Percentiles rank a stretch among this genome's conserved stretches.
phyloP scores from a whole-genome alignment of 352 stramenopile species.

The Phytophthora chlamydospora region DNA sequence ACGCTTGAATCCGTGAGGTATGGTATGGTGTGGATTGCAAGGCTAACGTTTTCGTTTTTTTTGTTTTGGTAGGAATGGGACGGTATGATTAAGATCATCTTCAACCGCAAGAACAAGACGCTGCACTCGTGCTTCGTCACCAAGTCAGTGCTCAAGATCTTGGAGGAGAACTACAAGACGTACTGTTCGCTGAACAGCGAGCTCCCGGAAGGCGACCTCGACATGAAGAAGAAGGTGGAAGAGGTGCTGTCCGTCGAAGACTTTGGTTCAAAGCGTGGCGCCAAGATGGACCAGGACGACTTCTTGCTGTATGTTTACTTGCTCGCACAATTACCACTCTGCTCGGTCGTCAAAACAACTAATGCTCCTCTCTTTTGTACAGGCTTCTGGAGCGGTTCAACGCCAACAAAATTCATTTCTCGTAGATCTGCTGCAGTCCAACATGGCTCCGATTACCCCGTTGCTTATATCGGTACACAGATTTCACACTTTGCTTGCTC shows the following conservation, averaged over 20 bases:
- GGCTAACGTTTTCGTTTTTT: slow-evolving; percentile 14
- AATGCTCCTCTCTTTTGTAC: slow-evolving; percentile 10
- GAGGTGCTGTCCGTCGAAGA: slow-evolving; percentile 91
- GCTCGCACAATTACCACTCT: too few relatives aligned
- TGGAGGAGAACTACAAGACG: slow-evolving; percentile 97
- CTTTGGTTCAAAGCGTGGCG: slow-evolving; percentile 90
- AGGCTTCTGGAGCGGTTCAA: slow-evolving; percentile 97
- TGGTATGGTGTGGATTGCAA: background rate
- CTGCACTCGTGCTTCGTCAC: slow-evolving; percentile 96
- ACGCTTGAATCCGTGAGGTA: background rate
- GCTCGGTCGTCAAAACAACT: background rate
- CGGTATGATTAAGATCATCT: slow-evolving; percentile 98
- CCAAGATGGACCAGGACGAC: slow-evolving; percentile 98
- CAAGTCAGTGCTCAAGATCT: slow-evolving; percentile 95
- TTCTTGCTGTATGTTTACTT: slow-evolving; percentile 89
- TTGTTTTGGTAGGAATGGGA: slow-evolving; percentile 95
- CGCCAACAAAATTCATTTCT: slow-evolving; percentile 97
- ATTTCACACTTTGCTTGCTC: slow-evolving; percentile 34
- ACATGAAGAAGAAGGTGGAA: slow-evolving; percentile 95
- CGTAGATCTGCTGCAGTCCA: slow-evolving; percentile 42
- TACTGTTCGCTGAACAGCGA: slow-evolving; percentile 93
- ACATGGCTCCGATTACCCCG: slow-evolving; percentile 5
- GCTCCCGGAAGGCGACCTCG: slow-evolving; percentile 73
- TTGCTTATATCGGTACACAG: slow-evolving; percentile 34
- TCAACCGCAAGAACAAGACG: slow-evolving; percentile 99